Percentiles rank a stretch among this genome's conserved stretches.
These are phyloP conservation scores for Emydomyces testavorans DNA, from an alignment of 2,329 filamentous ascomycete genomes.

Conservation along the genomic window DNA sequence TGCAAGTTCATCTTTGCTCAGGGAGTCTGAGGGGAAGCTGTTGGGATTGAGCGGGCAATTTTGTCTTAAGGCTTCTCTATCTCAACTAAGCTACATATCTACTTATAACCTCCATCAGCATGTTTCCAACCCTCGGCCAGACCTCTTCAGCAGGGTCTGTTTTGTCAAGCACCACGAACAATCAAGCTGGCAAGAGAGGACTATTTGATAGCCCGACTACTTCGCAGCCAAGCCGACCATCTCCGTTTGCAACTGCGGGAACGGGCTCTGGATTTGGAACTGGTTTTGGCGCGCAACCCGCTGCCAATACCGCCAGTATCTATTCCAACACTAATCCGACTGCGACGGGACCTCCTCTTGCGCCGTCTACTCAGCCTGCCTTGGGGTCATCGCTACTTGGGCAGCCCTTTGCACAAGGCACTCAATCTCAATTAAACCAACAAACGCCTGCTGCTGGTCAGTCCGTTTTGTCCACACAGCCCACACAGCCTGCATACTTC, in stretches of 20 bases:
- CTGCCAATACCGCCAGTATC: constrained; percentile 16
- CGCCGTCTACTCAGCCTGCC: constrained; percentile 17
- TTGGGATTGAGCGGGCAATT: no score
- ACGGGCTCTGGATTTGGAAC: constrained; percentile 16
- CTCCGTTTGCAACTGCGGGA: constrained; percentile 12
- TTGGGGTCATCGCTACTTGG: constrained; percentile 22
- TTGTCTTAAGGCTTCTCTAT: no score
- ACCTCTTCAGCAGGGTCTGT: constrained; percentile 6
- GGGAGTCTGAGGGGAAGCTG: no score
- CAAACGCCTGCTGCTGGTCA: constrained; percentile 20
- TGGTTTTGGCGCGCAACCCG: constrained; percentile 23
- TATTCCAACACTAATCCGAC: constrained; percentile 8
- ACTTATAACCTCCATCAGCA: neutral
- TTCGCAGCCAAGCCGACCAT: constrained; percentile 12
- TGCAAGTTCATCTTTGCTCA: neutral
- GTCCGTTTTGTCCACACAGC: constrained; percentile 18
- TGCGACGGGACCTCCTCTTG: neutral
- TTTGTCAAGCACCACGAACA: constrained; percentile 6
- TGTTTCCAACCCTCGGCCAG: constrained; percentile 6
- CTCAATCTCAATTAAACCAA: constrained; percentile 16
- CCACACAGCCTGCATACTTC: constrained; percentile 48
- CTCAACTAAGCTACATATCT: neutral
- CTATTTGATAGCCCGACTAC: constrained; percentile 12
- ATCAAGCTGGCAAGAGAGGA: constrained; percentile 14
- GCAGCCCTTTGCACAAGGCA: constrained; percentile 19